Evolutionary conservation across 805 yeast species (phyloP), one percentile per base, ranked within the genome.

Genomic region (Barnettozyma salicaria): DNA sequence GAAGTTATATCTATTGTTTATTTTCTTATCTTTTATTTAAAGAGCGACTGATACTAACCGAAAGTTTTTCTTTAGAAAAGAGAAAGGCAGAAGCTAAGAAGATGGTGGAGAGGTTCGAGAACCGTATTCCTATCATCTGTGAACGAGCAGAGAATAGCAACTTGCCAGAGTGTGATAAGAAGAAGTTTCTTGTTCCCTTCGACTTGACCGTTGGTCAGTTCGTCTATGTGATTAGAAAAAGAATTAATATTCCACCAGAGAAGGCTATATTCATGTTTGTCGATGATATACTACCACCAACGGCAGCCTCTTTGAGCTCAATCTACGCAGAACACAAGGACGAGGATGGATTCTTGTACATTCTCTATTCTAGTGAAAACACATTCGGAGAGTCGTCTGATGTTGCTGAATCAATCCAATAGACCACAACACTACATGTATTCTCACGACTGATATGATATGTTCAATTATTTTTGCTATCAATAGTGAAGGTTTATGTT

Each of bases 251-350:
- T 46, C 96, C 96, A 32, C 84, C 96, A 20, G 98, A 92, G 63
- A 89, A 90, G 79, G 98, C 98, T 30, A 90, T 92, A 48, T 92
- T 92, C 64, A 88, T 92, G 49, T 92, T 92, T 61, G 96, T 92
- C 47, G 90, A 92, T 58, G 98, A 92, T 60, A 88, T 92, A 40
- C 73, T 92, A 50, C 98, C 98, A 9, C 97, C 97, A 32, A 92
- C 98, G 3, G 97, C 97, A 16, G 95, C 97, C 13, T 74, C 92
- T 49, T 87, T 92, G 92, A 82, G 95, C 52, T 75, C 92, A 18
- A 83, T 92, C 47, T 92, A 92, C 58, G 95, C 89, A 55, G 97
- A 92, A 62, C 96, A 92, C 64, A 88, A 88, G 66, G 98, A 92
- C 59, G 90, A 90, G 57, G 98, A 92, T 60, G 98, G 98, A 25